Base-by-base conservation (phyloP, 768 basidiomycete genomes). In the Phylloporus arenicola region DNA sequence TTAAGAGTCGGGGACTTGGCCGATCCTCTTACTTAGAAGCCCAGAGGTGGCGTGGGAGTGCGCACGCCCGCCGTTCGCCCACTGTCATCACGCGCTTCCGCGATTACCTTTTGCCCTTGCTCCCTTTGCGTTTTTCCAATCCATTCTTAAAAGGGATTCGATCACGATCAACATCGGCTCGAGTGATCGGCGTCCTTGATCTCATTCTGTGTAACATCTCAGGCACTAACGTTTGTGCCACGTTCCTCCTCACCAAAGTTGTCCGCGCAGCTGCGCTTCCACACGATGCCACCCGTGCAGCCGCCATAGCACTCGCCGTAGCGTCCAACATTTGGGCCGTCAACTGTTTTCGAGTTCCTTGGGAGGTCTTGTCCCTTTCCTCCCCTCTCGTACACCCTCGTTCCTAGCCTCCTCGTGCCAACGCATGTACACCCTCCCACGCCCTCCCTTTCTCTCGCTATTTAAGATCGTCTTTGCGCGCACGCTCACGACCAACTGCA, bases 51-150 rank as follows among this genome's bases (percentile, higher is more conserved):
- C n/a, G n/a, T n/a, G n/a, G n/a, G n/a, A n/a, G n/a, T n/a, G n/a
- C n/a, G n/a, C n/a, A n/a, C n/a, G n/a, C n/a, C n/a, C n/a, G n/a
- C n/a, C n/a, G n/a, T n/a, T n/a, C n/a, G n/a, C 92, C 91, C 0
- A 92, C 88, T 1, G 73, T 86, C 53, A 74, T 77, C 63, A 79
- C 78, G 79, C 82, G 19, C 69, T 84, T 19, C 76, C 81, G 0
- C 79, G 84, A 17, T 74, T 94, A 0, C 94, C 92, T 1, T 82
- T 92, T 52, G 77, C 82, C 12, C 80, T 96, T 7, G 72, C 95
- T 14, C 91, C 91, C 0, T 98, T 98, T 62, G 89, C 92, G 0
- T 92, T 97, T 63, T 84, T 86, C 1, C 92, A 94, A 68, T 97
- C 97, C 71, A 91, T 97, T 56, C 80, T 98, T 50, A 90, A 51